These are phyloP conservation scores for Huntiella bhutanensis DNA, from an alignment of 2,329 filamentous ascomycete species.

Conservation along the genomic window DNA sequence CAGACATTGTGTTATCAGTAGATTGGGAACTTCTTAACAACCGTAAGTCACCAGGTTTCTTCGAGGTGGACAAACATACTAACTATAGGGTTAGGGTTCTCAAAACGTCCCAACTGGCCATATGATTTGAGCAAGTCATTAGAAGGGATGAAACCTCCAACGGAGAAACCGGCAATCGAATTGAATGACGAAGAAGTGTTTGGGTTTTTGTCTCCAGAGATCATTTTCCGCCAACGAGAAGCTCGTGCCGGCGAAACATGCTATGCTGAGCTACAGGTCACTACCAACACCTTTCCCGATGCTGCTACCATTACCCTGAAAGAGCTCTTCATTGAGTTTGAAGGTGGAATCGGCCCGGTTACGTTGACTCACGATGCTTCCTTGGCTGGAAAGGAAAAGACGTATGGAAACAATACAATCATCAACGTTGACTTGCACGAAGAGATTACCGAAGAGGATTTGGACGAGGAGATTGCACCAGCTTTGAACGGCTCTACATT, in stretches of 20 bases:
- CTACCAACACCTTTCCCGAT: conserved; percentile 33
- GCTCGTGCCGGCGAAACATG: conserved; percentile 42
- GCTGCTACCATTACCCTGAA: conserved; percentile 33
- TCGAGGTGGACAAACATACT: background rate
- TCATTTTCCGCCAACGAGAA: conserved; percentile 38
- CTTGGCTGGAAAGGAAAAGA: conserved; percentile 8
- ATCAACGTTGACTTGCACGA: conserved; percentile 17
- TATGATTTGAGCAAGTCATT: conserved; percentile 42
- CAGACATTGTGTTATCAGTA: conserved; percentile 37
- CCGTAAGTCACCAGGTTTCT: conserved; percentile 23
- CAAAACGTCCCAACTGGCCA: conserved; percentile 34
- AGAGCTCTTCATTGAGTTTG: conserved; percentile 34
- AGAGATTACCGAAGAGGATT: conserved; percentile 16
- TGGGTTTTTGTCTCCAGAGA: conserved; percentile 36
- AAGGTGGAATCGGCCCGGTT: conserved; percentile 37
- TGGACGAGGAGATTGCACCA: conserved; percentile 15
- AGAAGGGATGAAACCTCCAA: conserved; percentile 24
- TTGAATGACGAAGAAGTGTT: conserved; percentile 31
- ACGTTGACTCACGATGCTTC: conserved; percentile 26
- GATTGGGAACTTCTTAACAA: conserved; percentile 46
- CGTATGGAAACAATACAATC: conserved; percentile 14
- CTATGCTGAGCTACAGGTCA: conserved; percentile 37
- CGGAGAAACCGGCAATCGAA: conserved; percentile 29
- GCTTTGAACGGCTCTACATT: conserved; percentile 9
- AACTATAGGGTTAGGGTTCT: conserved; percentile 26